Base-by-base conservation (phyloP, 169 alveolate genomes). In the Eimeria maxima region DNA sequence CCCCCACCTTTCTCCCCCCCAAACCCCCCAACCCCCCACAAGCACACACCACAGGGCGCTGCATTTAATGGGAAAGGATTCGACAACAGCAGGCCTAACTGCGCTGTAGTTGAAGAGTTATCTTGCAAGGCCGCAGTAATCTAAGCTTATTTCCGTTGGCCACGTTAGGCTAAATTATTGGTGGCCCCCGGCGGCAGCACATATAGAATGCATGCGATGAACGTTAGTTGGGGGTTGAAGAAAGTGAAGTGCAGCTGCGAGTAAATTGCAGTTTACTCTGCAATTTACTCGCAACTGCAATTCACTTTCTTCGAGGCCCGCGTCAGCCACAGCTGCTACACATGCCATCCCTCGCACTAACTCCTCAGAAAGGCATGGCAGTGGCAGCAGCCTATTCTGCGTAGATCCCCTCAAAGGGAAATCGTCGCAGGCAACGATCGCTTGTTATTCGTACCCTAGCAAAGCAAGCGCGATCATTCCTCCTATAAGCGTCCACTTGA, bases 401-500 rank as follows among this genome's bases (percentile, higher is more conserved):
- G 67, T 18, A 3, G 67, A 14, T 13, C 67, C 18, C 91, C 22
- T 73, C 73, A 42, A 7, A n/a, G 47, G 18, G 53, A 45, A 81
- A 10, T 33, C 91, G 86, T 53, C 95, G 57, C 60, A 20, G 71
- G 65, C 24, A 57, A 57, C 67, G 71, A 74, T 90, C 96, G 71
- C 89, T 89, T 33, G 97, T 96, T 74, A 97, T 73, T 78, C 96
- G 69, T 94, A 94, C 71, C 96, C 96, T n/a, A 94, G 74, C 22
- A 97, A 38, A 24, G 96, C 97, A 13, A 97, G 87, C n/a, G 95
- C 16, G 44, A 97, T 96, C 97, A 97, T 96, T n/a, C 90, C 93
- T 29, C 96, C 97, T n/a, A 97, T 96, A 13, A 92, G 73, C 27
- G 95, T 83, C 95, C 96, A 96, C 90, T 97, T 97, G 45, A 99